Conservation (phyloP, 768 basidiomycete genomes). For the Tricholomella constricta region DNA sequence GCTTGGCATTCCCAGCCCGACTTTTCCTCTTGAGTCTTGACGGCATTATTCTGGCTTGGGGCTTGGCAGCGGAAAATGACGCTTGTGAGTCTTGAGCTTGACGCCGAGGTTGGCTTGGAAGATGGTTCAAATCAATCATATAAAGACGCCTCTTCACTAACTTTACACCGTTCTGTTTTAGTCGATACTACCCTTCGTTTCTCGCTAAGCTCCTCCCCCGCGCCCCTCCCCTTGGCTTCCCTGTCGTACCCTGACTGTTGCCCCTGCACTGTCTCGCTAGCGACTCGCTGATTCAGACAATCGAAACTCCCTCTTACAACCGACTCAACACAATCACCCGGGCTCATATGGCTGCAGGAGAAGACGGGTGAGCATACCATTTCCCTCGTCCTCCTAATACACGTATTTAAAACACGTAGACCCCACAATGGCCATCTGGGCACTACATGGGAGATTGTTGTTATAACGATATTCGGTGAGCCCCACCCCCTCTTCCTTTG, state of each 20-base stretch:
- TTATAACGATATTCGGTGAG: constrained; percentile 37
- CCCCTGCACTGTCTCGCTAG: not conserved
- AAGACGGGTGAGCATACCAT: not conserved
- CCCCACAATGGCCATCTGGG: constrained; percentile 33
- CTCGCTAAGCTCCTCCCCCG: too few relatives aligned
- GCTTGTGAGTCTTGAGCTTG: constrained; percentile 12
- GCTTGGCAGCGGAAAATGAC: constrained; percentile 13
- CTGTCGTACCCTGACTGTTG: not conserved
- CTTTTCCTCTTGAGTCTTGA: not conserved
- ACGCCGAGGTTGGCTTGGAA: constrained; percentile 24
- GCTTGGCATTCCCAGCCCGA: constrained; percentile 19
- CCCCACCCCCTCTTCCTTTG: not conserved
- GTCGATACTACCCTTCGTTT: not conserved
- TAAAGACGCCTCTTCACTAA: constrained; percentile 3
- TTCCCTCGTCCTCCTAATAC: too few relatives aligned
- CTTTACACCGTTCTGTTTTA: not conserved
- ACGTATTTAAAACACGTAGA: too few relatives aligned
- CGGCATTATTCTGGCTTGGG: constrained; percentile 7
- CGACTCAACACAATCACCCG: not conserved
- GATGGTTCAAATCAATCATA: constrained; percentile 15
- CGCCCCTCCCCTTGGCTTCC: not conserved
- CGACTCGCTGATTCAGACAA: not conserved
- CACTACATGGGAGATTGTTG: constrained; percentile 39
- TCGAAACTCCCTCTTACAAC: not conserved
- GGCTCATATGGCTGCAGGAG: constrained; percentile 1